phyloP scores from a whole-genome alignment of 1,139 yeast species.

The Taphrina wiesneri region DNA sequence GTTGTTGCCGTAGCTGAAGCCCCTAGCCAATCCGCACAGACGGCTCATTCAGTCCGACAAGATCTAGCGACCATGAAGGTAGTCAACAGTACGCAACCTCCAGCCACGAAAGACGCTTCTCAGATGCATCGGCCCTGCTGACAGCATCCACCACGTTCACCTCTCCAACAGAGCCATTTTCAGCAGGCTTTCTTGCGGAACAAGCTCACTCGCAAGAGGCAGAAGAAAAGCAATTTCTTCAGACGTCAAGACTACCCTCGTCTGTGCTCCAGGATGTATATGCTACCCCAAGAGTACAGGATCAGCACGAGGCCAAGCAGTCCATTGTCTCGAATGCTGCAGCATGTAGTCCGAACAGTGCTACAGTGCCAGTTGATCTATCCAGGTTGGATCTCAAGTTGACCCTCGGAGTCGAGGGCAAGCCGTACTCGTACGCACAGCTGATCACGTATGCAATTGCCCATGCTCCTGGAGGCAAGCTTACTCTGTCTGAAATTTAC shows the following conservation, averaged over 20 bases:
- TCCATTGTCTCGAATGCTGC: background rate
- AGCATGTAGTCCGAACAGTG: conserved; percentile 11
- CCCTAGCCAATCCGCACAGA: background rate
- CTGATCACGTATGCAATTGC: conserved; percentile 33
- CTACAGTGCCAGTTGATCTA: conserved; percentile 20
- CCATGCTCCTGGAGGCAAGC: conserved; percentile 51
- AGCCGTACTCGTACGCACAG: conserved; percentile 34
- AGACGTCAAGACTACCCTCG: background rate
- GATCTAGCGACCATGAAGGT: conserved; percentile 1
- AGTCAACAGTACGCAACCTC: background rate
- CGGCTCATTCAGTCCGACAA: background rate
- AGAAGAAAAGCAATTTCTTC: background rate
- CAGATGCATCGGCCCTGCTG: background rate
- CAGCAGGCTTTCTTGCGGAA: background rate
- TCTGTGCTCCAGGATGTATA: conserved; percentile 19
- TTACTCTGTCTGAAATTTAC: conserved; percentile 81
- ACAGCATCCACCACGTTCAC: background rate
- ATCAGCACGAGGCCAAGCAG: background rate
- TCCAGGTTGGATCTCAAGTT: conserved; percentile 22
- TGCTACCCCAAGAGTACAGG: conserved; percentile 5
- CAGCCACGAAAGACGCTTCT: conserved; percentile 2
- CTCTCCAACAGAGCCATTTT: background rate
- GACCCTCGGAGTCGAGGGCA: conserved; percentile 31
- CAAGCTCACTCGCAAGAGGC: background rate
- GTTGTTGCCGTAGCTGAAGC: background rate